These are phyloP conservation scores for Pichia kudriavzevii DNA, from an alignment of 1,139 yeast genomes.

Conservation along the genomic window DNA sequence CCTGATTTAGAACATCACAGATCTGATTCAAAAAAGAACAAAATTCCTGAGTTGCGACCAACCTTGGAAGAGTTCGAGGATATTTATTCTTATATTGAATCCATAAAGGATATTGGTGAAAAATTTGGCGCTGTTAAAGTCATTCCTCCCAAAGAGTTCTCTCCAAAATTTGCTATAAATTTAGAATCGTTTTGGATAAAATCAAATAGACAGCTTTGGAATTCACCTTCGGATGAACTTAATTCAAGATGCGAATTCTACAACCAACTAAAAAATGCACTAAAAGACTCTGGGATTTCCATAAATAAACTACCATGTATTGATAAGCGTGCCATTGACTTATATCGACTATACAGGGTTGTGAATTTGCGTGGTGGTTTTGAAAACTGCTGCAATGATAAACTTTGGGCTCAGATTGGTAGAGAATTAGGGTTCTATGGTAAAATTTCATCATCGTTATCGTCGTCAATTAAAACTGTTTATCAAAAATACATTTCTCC, in stretches of 20 bases:
- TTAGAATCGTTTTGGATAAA: conserved; percentile 51
- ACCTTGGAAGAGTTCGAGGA: conserved; percentile 22
- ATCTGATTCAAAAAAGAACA: conserved; percentile 1
- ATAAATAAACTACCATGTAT: conserved; percentile 41
- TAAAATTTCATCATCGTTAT: conserved; percentile 59
- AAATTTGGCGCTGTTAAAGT: conserved; percentile 69
- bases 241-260: conserved; percentile 31
- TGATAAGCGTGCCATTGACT: conserved; percentile 50
- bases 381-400: conserved; percentile 44
- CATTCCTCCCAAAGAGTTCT: conserved; percentile 42
- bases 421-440: conserved; percentile 72
- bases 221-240: conserved; percentile 30
- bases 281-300: conserved; percentile 20
- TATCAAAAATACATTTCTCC: conserved; percentile 34
- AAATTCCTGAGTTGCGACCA: conserved; percentile 26
- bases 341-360: conserved; percentile 42
- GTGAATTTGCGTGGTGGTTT: conserved; percentile 56
- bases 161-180: conserved; percentile 35
- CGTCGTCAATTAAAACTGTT: conserved; percentile 59
- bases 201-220: conserved; percentile 46
- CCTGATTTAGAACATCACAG: neutral
- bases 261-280: conserved; percentile 29
- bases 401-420: conserved; percentile 62
- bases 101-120: conserved; percentile 38
- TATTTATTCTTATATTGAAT: conserved; percentile 45